These are phyloP conservation scores for Phascolomyces articulosus DNA, from an alignment of 371 early-diverging fungal species.

Conservation along the genomic window DNA sequence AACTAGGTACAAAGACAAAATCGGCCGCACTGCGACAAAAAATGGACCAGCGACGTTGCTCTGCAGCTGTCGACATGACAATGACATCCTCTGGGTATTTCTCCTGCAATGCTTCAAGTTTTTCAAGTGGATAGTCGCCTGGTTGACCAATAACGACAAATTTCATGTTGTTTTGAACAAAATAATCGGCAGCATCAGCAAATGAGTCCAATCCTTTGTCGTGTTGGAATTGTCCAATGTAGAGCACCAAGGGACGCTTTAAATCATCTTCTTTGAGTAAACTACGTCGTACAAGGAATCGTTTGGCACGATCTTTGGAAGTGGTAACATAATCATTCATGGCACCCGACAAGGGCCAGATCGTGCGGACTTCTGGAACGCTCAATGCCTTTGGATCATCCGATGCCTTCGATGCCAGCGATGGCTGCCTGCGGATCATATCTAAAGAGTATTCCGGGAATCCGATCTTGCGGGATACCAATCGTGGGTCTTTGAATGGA, in stretches of 20 bases:
- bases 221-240: conserved; percentile 66
- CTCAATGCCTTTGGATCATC: not conserved
- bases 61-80: conserved; percentile 42
- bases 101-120: conserved; percentile 41
- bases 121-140: conserved; percentile 56
- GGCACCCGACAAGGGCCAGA: conserved; percentile 26
- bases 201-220: conserved; percentile 65
- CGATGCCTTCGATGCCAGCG: conserved; percentile 8
- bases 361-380: not conserved
- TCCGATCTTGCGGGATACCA: conserved; percentile 34
- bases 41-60: conserved; percentile 55
- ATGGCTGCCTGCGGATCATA: conserved; percentile 20
- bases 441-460: conserved; percentile 45
- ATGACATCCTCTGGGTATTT: conserved; percentile 48
- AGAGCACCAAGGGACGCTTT: conserved; percentile 55
- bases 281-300: conserved; percentile 50
- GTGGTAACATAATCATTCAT: conserved; percentile 36
- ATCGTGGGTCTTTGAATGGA: conserved; percentile 52
- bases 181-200: conserved; percentile 36
- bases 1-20: conserved; percentile 60
- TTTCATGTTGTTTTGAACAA: conserved; percentile 46
- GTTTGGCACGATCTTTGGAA: conserved; percentile 58
- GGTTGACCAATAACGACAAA: conserved; percentile 67
- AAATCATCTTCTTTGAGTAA: conserved; percentile 47
- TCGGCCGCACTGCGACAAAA: conserved; percentile 67